Conservation (phyloP, 2,329 filamentous ascomycete genomes). For the Fusarium foetens region DNA sequence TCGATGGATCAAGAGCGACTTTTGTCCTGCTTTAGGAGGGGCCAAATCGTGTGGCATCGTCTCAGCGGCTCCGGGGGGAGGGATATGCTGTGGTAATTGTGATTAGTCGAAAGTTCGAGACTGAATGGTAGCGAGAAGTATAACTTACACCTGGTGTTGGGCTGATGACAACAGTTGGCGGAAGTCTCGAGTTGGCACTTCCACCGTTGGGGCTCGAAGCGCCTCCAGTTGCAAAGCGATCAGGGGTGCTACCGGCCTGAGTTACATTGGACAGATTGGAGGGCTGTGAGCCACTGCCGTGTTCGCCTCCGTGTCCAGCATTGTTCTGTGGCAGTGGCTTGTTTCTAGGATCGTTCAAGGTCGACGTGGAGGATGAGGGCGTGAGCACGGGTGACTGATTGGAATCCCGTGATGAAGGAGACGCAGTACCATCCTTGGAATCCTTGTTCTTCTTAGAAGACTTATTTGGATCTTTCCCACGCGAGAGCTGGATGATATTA, state of each 20-base stretch:
- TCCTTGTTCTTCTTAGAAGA: slow-evolving; percentile 81
- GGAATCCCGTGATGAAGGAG: slow-evolving; percentile 72
- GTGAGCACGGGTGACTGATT: slow-evolving; percentile 74
- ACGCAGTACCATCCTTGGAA: slow-evolving; percentile 79
- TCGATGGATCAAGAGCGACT: slow-evolving; percentile 88
- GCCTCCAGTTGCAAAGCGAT: slow-evolving; percentile 55
- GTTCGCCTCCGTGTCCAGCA: slow-evolving; percentile 56
- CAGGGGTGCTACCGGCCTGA: slow-evolving; percentile 51
- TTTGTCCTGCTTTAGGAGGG: slow-evolving; percentile 89
- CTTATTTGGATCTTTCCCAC: slow-evolving; percentile 88
- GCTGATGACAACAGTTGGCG: slow-evolving; percentile 93
- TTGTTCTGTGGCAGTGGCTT: slow-evolving; percentile 76
- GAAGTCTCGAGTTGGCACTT: slow-evolving; percentile 57
- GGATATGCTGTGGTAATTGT: slow-evolving; percentile 71
- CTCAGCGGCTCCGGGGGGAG: slow-evolving; percentile 91
- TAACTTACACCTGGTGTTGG: slow-evolving; percentile 86
- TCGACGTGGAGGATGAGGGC: slow-evolving; percentile 88
- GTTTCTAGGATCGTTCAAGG: slow-evolving; percentile 84
- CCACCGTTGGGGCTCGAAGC: slow-evolving; percentile 52
- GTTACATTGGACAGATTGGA: slow-evolving; percentile 51
- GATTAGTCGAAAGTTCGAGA: slow-evolving; percentile 17
- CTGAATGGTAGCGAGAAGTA: slow-evolving; percentile 16
- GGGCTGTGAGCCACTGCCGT: slow-evolving; percentile 54
- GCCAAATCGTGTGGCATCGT: slow-evolving; percentile 98
- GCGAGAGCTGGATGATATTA: slow-evolving; percentile 76